Evolutionary conservation across 2,329 filamentous ascomycete species (phyloP), one percentile per base, ranked within the genome.

Genomic region (Fonsecaea monophora): DNA sequence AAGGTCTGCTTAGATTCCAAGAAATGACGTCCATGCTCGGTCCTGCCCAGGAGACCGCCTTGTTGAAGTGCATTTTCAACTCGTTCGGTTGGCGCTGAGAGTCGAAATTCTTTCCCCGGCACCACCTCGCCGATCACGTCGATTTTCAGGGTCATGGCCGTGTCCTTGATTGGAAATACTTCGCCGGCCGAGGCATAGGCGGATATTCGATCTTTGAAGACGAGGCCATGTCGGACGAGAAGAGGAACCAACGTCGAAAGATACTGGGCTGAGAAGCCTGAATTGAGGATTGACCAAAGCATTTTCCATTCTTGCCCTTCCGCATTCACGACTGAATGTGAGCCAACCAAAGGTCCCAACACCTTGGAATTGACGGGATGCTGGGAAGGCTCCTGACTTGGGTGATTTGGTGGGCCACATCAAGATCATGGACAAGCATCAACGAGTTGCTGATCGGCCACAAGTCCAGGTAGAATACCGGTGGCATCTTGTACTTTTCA

Each of bases 241-340:
- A 50, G 50, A 3, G 77, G 78, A 1, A 78, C 71, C 13, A 80
- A 66, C 0, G 75, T 75, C 48, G 76, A 70, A n/a, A 81, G 56
- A 62, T 80, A 78, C 65, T 72, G 76, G 6, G 70, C 66, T 0
- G 76, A 76, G 68, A 80, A 81, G 10, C 78, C 78, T 1, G 77
- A 76, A 64, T 78, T 79, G 71, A 80, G 79, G 35, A 77, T 70
- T 32, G 68, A 69, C 60, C 78, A 71, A 70, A 73, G 73, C 34
- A 63, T 68, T 68, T 78, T 80, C 79, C 79, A 81, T 53, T 76
- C 73, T 13, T 71, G 67, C 5, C 80, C 80, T 18, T 81, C 77
- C 6, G 75, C 66, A 30, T 73, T 75, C 32, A 80, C 70, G 37
- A 74, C 72, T 1, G 80, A 64, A 56, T 78, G 76, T 12, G 73